Base-by-base conservation (phyloP, 2,329 filamentous ascomycete species). In the Ustulina deusta region DNA sequence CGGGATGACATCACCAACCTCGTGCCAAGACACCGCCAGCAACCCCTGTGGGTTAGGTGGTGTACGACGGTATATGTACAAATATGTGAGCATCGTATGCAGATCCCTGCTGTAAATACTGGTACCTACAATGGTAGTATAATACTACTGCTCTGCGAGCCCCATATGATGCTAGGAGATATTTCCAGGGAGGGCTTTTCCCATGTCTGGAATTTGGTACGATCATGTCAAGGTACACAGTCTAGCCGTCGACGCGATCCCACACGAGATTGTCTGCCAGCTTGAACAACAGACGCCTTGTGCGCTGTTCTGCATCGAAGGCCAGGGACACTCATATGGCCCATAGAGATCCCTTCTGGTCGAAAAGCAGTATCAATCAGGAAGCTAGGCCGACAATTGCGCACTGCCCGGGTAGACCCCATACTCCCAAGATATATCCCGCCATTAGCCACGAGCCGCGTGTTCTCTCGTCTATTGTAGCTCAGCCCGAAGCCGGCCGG, bases 401-500 rank as follows among this genome's bases (percentile, higher is more conserved):
- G 27, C 13, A 25, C 6, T 10, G 15, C 13, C 17, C 27, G 3
- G 11, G 32, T 52, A 20, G 7, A 15, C 22, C 11, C 10, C 27
- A 17, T 44, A 27, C 32, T 20, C 32, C 25, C 25, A 17, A 25
- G 34, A 22, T 20, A n/a, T 51, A 38, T 25, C 22, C 46, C 48
- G 25, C 59, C 59, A 54, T 17, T 61, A 27, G 48, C 6, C 2
- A 44, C 10, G 6, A 34, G 59, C 59, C 59, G 48, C 59, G 59
- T 61, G 48, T 54, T 27, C 27, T 38, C 13, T 25, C 46, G 34
- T 29, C 25, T 20, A 20, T 22, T 9, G 36, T 52, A 38, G 27
- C 48, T 10, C 36, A 25, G 36, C 36, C n/a, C 9, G 9, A 34
- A 29, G 46, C 27, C 22, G 17, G 46, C 27, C 22, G 17, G n/a